Percentiles rank a stretch among this genome's conserved stretches.
phyloP scores from a whole-genome alignment of 2,329 filamentous ascomycete species.

The Septoria petroselini region DNA sequence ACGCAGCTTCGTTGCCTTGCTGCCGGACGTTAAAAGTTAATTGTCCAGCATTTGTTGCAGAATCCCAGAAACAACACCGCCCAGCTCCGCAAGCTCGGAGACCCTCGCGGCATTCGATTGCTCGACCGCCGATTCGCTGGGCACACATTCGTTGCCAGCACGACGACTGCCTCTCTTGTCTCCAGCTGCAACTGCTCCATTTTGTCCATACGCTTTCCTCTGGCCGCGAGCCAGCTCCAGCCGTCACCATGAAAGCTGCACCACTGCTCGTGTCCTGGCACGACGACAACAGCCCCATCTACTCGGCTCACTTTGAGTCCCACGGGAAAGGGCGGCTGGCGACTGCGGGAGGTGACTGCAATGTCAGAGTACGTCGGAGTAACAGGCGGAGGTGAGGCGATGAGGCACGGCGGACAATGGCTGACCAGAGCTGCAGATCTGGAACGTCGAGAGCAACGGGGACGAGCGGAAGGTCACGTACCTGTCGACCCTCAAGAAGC shows the following conservation, averaged over 20 bases:
- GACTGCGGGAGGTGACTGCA: constrained; percentile 93
- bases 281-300: constrained; percentile 93
- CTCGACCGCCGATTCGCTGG: neutral
- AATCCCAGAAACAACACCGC: too few species aligned
- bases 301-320: constrained; percentile 94
- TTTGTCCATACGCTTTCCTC: constrained; percentile 15
- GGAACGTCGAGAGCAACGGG: constrained; percentile 81
- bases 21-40: too few species aligned
- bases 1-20: neutral
- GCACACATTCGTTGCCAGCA: neutral
- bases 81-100: neutral
- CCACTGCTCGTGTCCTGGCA: constrained; percentile 99
- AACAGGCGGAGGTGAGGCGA: too few species aligned
- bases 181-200: neutral
- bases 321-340: constrained; percentile 87
- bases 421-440: constrained; percentile 58
- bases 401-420: neutral
- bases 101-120: too few species aligned
- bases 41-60: neutral
- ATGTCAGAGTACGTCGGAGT: constrained; percentile 70
- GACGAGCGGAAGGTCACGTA: constrained; percentile 89
- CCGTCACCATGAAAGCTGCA: constrained; percentile 76
- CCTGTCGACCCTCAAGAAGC: constrained; percentile 84
- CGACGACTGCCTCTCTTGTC: neutral
- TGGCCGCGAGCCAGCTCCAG: constrained; percentile 17